Evolutionary conservation across 345 rosid species (phyloP).

Genomic region (Eucalyptus curtisii): DNA sequence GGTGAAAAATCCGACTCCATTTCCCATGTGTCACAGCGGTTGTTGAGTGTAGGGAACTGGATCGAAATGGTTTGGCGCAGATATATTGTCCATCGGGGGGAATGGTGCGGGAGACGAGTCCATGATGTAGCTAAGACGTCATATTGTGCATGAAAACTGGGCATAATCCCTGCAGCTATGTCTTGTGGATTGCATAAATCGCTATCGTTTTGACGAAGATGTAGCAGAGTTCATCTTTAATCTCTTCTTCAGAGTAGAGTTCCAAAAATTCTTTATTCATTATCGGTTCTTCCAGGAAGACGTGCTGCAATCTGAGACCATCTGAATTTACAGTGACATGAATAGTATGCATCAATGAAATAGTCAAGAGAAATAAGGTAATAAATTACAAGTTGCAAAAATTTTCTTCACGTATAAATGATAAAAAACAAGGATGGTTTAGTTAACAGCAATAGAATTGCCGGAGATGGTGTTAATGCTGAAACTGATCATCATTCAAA

Average conservation of each 20-base stretch:
- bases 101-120: conserved; percentile 41
- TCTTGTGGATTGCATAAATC: conserved; percentile 44
- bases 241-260: conserved; percentile 75
- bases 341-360: neutral
- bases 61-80: conserved; percentile 19
- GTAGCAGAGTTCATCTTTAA: conserved; percentile 27
- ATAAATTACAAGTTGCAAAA: neutral
- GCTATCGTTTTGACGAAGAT: conserved; percentile 48
- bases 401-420: neutral
- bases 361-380: neutral
- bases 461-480: neutral
- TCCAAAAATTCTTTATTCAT: conserved; percentile 96
- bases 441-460: neutral
- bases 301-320: conserved; percentile 96
- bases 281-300: conserved; percentile 88
- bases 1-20: conserved; percentile 14
- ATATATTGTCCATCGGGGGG: conserved; percentile 24
- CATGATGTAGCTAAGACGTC: conserved; percentile 31
- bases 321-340: conserved; percentile 11
- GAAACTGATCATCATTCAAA: neutral
- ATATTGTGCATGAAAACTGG: conserved; percentile 27
- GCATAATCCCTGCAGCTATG: conserved; percentile 10
- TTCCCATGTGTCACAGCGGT: conserved; percentile 16
- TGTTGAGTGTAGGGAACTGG: conserved; percentile 22
- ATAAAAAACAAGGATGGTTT: neutral